Evolutionary conservation across 495 filamentous ascomycete species (phyloP), one percentile per base, ranked within the genome.

Genomic region (Penicillium chermesinum): DNA sequence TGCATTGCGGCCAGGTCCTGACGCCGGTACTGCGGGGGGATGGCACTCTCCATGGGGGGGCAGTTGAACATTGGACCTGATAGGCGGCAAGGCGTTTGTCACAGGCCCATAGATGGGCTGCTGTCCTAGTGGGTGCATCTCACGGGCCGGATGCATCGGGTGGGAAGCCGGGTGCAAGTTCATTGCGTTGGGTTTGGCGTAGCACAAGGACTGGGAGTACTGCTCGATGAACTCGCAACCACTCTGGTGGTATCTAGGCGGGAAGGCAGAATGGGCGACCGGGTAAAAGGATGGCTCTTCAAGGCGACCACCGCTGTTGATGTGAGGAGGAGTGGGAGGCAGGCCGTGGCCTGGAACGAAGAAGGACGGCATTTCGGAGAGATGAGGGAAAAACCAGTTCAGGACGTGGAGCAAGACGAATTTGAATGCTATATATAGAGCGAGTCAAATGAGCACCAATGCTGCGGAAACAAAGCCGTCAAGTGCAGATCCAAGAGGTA

Each of bases 211-310:
- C 56, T 75, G 72, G 27, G 72, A 71, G 57, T 72, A 75, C 58
- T 74, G 71, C 47, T 75, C 72, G 55, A 75, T 74, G 56, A 75
- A 75, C 41, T 75, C 72, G 45, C 60, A 69, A 46, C 72, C 72
- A 46, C 54, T 72, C 62, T 75, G 72, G 37, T 69, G 62, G 58
- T 73, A 74, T 34, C 71, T 71, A 44, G 65, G 68, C 22, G 69
- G 68, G 49, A 73, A 75, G 36, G 64, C 69, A 34, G 71, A 57
- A 36, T 67, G 64, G 41, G 61, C 64, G 44, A 69, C 49, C 30
- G 65, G 57, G 58, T 72, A 75, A 57, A 68, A 70, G 34, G 68
- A 55, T 13, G 60, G 64, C 44, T 73, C 71, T 45, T 73, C 71
- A 64, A 73, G 64, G 43, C 65, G 58, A 50, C 63, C 64, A 62